Percentiles rank a stretch among this genome's conserved stretches.
Conservation (phyloP, 768 basidiomycete genomes). For the Lactarius evosmus region DNA sequence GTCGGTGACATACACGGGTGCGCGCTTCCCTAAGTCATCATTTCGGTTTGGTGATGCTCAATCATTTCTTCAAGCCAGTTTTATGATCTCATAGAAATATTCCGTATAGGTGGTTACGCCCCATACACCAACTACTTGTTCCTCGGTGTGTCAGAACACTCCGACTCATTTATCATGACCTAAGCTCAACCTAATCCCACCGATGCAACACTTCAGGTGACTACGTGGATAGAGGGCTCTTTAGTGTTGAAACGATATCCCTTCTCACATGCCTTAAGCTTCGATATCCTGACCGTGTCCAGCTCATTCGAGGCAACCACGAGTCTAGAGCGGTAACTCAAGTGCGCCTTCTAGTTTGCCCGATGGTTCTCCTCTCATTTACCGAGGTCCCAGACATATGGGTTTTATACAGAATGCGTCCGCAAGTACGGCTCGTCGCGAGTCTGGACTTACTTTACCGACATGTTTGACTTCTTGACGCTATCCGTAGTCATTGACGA, state of each 20-base stretch:
- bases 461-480: constrained; percentile 99
- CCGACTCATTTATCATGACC: constrained; percentile 7
- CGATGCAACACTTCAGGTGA: constrained; percentile 58
- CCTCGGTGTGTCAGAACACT: constrained; percentile 60
- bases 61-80: constrained; percentile 74
- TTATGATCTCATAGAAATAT: constrained; percentile 98
- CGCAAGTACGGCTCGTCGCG: constrained; percentile 94
- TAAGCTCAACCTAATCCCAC: constrained; percentile 2
- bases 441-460: constrained; percentile 99
- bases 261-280: constrained; percentile 95
- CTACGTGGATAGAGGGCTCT: constrained; percentile 96
- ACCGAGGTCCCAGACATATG: constrained; percentile 70
- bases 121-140: constrained; percentile 98
- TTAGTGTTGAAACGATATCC: constrained; percentile 98
- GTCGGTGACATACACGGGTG: constrained; percentile 99
- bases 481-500: constrained; percentile 98
- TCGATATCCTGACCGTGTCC: constrained; percentile 93
- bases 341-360: constrained; percentile 49
- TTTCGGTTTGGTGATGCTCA: constrained; percentile 36
- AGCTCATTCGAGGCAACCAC: constrained; percentile 96
- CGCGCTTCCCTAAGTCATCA: constrained; percentile 36
- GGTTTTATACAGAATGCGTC: constrained; percentile 98
- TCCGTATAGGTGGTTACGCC: constrained; percentile 95
- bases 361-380: constrained; percentile 1
- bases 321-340: constrained; percentile 98